Evolutionary conservation across 805 yeast species (phyloP), one percentile per base, ranked within the genome.

Genomic region (Spathaspora girioi): DNA sequence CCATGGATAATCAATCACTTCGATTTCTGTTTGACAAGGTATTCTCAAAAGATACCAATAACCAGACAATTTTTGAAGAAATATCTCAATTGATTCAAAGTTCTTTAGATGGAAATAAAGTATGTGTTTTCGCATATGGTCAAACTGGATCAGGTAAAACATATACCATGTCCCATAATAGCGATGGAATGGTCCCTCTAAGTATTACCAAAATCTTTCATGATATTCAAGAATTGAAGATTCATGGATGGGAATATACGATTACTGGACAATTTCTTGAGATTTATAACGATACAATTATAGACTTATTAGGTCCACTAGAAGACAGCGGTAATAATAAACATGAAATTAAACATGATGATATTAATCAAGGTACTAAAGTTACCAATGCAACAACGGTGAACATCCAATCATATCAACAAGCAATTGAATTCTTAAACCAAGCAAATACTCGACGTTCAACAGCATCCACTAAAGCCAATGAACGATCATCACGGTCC

Each of bases 61-160:
- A 93, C 63, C 57, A 56, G 1, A 86, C 81, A 23, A 79, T 94
- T 0, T 94, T 91, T 67, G 86, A 82, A 29, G 99, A 93, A 61
- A 80, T 93, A 0, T 84, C 94, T 1, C 96, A 91, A 65, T 68
- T 93, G 19, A 83, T 93, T 1, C 97, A 90, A 65, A 71, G 76
- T 1, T 68, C 96, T 0, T 66, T 92, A 12, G 96, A 93, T 67
- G 99, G 99, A 0, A 84, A 77, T 61, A 90, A 90, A 59, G 97
- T 91, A 2, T 91, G 97, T 66, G 89, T 94, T 1, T 91, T 91
- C 68, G 97, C 97, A 5, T 93, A 94, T 65, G 99, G 99, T 1
- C 99, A 93, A 67, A 94, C 99, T 0, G 97, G 89, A 80, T 71
- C 97, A 0, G 99, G 99, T 2, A 93, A 93, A 64, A 93, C 98